These are phyloP conservation scores for Hirschioporus abietinus DNA, from an alignment of 768 basidiomycete genomes.

Conservation along the genomic window DNA sequence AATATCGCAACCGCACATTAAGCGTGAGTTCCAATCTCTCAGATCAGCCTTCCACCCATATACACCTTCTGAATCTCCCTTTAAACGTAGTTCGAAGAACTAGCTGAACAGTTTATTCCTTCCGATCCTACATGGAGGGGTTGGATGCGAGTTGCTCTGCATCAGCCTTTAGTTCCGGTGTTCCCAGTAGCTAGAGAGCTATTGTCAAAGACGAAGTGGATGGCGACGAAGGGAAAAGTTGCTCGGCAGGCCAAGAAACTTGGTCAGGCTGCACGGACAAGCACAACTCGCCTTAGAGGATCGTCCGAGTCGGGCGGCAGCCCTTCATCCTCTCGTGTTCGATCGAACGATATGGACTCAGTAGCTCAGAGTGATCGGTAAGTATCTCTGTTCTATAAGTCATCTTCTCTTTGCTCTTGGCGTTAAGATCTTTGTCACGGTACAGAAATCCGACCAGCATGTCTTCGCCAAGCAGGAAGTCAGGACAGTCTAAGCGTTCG, in stretches of 20 bases:
- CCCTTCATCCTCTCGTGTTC: not conserved
- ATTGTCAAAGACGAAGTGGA: conserved; percentile 72
- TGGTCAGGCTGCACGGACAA: conserved; percentile 2
- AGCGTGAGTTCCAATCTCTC: conserved; percentile 47
- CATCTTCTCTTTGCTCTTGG: too few relatives aligned
- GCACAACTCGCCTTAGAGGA: not conserved
- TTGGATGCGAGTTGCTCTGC: conserved; percentile 80
- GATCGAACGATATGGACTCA: not conserved
- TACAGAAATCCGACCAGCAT: not conserved
- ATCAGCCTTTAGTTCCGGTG: conserved; percentile 73
- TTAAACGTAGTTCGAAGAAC: conserved; percentile 59
- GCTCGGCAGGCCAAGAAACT: conserved; percentile 1
- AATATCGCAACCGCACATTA: conserved; percentile 78
- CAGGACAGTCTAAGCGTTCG: not conserved
- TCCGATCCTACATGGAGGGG: conserved; percentile 74
- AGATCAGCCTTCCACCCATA: conserved; percentile 4
- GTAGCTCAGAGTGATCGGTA: not conserved
- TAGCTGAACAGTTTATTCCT: conserved; percentile 75
- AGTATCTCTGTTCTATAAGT: not conserved
- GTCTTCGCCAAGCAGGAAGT: not conserved
- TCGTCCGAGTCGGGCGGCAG: not conserved
- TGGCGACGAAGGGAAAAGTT: conserved; percentile 35
- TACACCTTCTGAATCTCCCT: conserved; percentile 8
- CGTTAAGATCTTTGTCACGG: too few relatives aligned
- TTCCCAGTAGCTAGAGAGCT: conserved; percentile 75